These are phyloP conservation scores for Pseudopithomyces maydicus DNA, from an alignment of 2,329 filamentous ascomycete genomes.

Conservation along the genomic window DNA sequence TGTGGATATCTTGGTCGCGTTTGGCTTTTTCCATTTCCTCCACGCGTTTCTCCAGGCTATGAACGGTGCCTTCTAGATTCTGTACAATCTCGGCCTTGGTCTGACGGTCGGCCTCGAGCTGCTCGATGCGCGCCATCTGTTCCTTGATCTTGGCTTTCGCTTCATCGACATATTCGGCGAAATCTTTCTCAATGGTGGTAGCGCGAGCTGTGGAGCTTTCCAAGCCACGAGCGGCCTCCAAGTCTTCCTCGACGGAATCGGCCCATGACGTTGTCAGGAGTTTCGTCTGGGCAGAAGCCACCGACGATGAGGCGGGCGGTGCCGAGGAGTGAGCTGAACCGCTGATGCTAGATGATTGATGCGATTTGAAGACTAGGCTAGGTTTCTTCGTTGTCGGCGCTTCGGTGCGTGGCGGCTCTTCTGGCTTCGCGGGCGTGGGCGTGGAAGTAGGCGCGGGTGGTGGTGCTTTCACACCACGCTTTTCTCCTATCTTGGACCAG, in stretches of 20 bases:
- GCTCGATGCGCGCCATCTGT: background rate
- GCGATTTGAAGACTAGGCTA: background rate
- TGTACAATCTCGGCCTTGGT: conserved; percentile 14
- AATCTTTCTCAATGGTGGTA: background rate
- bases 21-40: conserved; percentile 12
- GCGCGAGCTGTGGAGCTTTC: no score
- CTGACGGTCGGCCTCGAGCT: conserved; percentile 15
- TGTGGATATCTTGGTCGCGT: conserved; percentile 10
- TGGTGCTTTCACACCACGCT: background rate
- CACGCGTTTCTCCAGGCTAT: conserved; percentile 4
- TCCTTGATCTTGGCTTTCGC: background rate
- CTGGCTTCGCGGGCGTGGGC: background rate
- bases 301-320: background rate
- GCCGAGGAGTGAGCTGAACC: background rate
- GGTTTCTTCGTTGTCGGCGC: background rate
- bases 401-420: background rate
- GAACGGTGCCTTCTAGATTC: conserved; percentile 1
- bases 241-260: background rate
- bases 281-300: background rate
- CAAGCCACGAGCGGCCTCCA: background rate
- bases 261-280: background rate
- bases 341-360: background rate
- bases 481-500: background rate
- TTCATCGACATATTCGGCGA: background rate
- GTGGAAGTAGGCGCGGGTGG: background rate